These are phyloP conservation scores for Cladosporium sp. DNA, from an alignment of 2,329 filamentous ascomycete species.

Conservation along the genomic window DNA sequence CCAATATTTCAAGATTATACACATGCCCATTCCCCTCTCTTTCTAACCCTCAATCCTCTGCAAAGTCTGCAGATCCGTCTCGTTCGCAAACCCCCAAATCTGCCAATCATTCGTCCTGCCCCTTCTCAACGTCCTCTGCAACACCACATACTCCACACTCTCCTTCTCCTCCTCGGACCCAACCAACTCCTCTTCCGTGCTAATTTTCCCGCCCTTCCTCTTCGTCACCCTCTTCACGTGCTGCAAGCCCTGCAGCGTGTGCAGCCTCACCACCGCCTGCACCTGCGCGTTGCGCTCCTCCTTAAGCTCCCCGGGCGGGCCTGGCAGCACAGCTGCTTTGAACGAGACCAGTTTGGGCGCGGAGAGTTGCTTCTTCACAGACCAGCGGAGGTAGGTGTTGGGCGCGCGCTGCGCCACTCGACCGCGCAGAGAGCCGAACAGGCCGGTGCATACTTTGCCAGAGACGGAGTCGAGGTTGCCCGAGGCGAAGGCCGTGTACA, in stretches of 20 bases:
- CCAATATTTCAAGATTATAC: not conserved
- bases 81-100: constrained; percentile 46
- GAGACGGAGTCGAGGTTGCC: constrained; percentile 31
- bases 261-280: constrained; percentile 30
- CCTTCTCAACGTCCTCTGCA: constrained; percentile 43
- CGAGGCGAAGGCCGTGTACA: constrained; percentile 46
- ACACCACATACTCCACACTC: constrained; percentile 47
- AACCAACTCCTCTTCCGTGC: constrained; percentile 29
- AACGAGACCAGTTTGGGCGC: constrained; percentile 26
- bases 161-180: constrained; percentile 34
- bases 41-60: constrained; percentile 5
- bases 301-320: not conserved
- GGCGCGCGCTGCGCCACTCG: constrained; percentile 34
- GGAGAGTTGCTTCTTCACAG: constrained; percentile 24
- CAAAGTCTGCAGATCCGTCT: constrained; percentile 33
- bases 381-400: constrained; percentile 28
- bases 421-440: constrained; percentile 27
- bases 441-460: constrained; percentile 19
- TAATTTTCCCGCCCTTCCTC: constrained; percentile 8
- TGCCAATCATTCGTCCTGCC: constrained; percentile 44
- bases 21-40: too few relatives aligned
- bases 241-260: constrained; percentile 25
- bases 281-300: constrained; percentile 15
- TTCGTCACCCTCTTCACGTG: constrained; percentile 17
- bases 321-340: constrained; percentile 18